phyloP scores from a whole-genome alignment of 208 protist genomes.

The Leishmania braziliensis region DNA sequence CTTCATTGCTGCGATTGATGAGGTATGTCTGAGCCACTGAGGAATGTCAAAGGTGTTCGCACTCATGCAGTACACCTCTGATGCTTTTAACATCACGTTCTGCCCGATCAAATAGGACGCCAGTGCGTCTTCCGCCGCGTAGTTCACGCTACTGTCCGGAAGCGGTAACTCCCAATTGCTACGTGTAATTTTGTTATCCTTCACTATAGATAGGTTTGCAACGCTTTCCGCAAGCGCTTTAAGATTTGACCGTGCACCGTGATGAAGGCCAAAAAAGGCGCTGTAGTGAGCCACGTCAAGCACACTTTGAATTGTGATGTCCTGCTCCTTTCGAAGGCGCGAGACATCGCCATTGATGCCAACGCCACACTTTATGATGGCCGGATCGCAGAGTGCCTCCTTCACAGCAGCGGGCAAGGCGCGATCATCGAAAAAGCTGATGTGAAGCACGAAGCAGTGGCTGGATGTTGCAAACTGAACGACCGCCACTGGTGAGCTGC shows the following conservation, averaged over 20 bases:
- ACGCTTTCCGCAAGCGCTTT: constrained; percentile 32
- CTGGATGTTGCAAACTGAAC: constrained; percentile 56
- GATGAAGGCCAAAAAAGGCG: constrained; percentile 22
- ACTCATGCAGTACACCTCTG: not conserved
- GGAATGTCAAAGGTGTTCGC: constrained; percentile 9
- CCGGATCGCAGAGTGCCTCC: constrained; percentile 28
- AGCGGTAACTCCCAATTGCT: constrained; percentile 72
- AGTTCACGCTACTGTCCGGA: constrained; percentile 25
- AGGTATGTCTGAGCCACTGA: constrained; percentile 26
- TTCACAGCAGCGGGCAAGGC: constrained; percentile 32
- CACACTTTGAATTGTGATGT: constrained; percentile 26
- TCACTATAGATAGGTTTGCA: constrained; percentile 33
- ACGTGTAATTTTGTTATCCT: constrained; percentile 37
- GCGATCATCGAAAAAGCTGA: constrained; percentile 46
- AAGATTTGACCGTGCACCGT: constrained; percentile 29
- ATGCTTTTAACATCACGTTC: constrained; percentile 28
- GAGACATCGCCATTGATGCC: constrained; percentile 41
- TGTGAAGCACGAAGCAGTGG: constrained; percentile 70
- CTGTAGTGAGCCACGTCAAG: constrained; percentile 50
- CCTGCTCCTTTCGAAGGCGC: constrained; percentile 41
- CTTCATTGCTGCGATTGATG: constrained; percentile 6
- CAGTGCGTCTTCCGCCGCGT: constrained; percentile 62
- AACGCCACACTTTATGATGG: constrained; percentile 59
- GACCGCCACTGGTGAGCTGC: constrained; percentile 44
- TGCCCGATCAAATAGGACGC: constrained; percentile 46